These are phyloP conservation scores for Globisporangium iwayamae DNA, from an alignment of 352 stramenopile species.

Conservation along the genomic window DNA sequence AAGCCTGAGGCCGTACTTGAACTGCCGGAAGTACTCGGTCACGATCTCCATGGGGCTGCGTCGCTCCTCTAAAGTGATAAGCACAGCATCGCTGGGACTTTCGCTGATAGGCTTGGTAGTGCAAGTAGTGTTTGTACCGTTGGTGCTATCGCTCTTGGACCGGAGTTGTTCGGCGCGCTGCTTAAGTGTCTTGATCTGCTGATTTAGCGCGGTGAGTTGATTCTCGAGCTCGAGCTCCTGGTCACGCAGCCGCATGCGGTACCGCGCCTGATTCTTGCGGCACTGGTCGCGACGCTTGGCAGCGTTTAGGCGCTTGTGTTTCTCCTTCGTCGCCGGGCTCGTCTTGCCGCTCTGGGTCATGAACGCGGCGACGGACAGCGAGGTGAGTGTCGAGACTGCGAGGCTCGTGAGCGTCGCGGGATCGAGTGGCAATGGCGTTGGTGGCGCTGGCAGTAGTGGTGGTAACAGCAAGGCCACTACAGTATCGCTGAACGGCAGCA, in stretches of 20 bases:
- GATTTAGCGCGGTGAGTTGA: conserved; percentile 15
- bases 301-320: conserved; percentile 25
- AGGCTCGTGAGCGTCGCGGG: neutral
- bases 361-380: neutral
- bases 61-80: neutral
- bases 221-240: conserved; percentile 18
- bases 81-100: no score
- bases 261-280: conserved; percentile 29
- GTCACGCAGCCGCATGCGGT: conserved; percentile 25
- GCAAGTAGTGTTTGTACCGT: neutral
- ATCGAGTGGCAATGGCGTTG: neutral
- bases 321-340: neutral
- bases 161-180: conserved; percentile 13
- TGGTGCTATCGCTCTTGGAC: neutral
- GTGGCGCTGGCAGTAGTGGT: neutral
- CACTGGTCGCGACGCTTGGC: conserved; percentile 28
- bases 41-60: conserved; percentile 3
- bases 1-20: conserved; percentile 14
- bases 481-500: no score
- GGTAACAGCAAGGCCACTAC: neutral
- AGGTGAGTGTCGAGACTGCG: neutral
- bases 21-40: conserved; percentile 19
- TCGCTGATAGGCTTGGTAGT: neutral
- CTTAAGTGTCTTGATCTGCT: conserved; percentile 22
- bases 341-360: neutral